phyloP scores from a whole-genome alignment of 1,284 basidiomycete genomes.

The Spongispora temasekensis region DNA sequence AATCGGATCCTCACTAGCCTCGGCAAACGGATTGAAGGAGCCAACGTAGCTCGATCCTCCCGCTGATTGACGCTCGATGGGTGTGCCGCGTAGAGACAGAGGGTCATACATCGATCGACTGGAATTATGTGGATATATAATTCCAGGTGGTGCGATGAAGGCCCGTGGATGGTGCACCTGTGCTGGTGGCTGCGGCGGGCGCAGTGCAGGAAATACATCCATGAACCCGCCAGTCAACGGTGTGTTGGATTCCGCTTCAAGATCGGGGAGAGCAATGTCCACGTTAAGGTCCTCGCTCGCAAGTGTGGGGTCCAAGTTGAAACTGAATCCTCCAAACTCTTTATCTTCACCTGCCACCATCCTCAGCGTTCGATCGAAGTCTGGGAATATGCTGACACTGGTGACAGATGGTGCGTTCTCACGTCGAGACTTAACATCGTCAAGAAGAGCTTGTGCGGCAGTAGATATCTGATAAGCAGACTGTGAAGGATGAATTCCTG shows the following conservation, averaged over 20 bases:
- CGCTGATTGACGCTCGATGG: constrained; percentile 48
- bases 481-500: constrained; percentile 56
- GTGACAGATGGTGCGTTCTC: constrained; percentile 53
- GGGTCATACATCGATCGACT: constrained; percentile 58
- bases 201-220: constrained; percentile 65
- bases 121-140: constrained; percentile 48
- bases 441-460: constrained; percentile 80
- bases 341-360: constrained; percentile 61
- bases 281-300: constrained; percentile 50
- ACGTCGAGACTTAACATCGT: constrained; percentile 78
- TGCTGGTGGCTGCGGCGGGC: constrained; percentile 31
- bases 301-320: constrained; percentile 78
- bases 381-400: constrained; percentile 81
- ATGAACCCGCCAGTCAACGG: constrained; percentile 64
- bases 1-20: constrained; percentile 48
- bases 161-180: constrained; percentile 36
- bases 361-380: constrained; percentile 79
- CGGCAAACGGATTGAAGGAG: constrained; percentile 78
- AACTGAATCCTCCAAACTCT: constrained; percentile 70
- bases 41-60: constrained; percentile 61
- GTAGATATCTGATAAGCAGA: constrained; percentile 85
- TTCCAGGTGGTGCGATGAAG: constrained; percentile 52
- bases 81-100: constrained; percentile 39
- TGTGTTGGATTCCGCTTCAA: constrained; percentile 51
- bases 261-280: constrained; percentile 48